phyloP scores from a whole-genome alignment of 345 rosid species.

The Cardamine chenopodiifolia region DNA sequence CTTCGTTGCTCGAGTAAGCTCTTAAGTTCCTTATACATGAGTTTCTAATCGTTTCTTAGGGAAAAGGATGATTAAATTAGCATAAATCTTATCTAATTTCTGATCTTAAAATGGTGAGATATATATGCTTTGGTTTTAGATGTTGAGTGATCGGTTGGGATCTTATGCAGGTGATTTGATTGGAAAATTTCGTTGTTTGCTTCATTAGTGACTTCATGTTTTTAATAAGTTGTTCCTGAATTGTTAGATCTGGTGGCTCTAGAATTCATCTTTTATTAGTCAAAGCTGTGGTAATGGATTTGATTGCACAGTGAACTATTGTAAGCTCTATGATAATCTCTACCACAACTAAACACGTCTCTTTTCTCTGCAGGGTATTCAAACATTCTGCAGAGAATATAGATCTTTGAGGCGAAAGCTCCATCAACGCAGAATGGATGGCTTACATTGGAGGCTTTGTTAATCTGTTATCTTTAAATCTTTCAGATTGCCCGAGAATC shows the following conservation, averaged over 20 bases:
- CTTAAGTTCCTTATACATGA: background rate
- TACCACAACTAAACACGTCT: background rate
- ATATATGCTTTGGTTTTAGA: background rate
- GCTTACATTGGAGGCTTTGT: slow-evolving; percentile 85
- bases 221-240: background rate
- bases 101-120: background rate
- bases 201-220: background rate
- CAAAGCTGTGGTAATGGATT: slow-evolving; percentile 8
- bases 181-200: background rate
- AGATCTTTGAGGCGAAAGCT: slow-evolving; percentile 66
- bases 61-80: background rate
- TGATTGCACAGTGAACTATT: background rate
- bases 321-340: background rate
- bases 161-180: slow-evolving; percentile 8
- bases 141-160: background rate
- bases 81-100: slow-evolving; percentile 20
- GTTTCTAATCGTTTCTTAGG: background rate
- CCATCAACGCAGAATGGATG: slow-evolving; percentile 91
- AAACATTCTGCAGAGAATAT: slow-evolving; percentile 68
- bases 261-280: background rate
- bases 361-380: slow-evolving; percentile 59
- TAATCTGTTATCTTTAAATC: slow-evolving; percentile 54
- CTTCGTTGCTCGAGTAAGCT: slow-evolving; percentile 84
- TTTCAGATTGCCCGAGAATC: slow-evolving; percentile 71
- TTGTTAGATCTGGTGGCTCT: slow-evolving; percentile 22